Base-by-base conservation (phyloP, 2,329 filamentous ascomycete species). In the Paecilomyces sp. region DNA sequence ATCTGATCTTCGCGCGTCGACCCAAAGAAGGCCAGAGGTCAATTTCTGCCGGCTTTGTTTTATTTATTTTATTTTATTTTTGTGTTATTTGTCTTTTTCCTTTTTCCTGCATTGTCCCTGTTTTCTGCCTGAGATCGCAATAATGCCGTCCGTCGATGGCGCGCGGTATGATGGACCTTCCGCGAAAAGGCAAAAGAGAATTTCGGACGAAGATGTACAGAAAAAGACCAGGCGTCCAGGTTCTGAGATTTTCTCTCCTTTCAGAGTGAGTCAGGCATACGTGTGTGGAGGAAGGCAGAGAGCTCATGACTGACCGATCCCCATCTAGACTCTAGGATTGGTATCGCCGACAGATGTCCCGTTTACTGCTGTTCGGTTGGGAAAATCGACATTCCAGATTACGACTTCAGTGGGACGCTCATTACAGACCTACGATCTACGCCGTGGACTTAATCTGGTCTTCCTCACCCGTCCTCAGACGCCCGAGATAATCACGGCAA, bases 301-400 rank as follows among this genome's bases (percentile, higher is more conserved):
- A 47, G 41, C 15, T 47, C 1, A 18, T 3, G 6, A 28, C 25
- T 28, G 7, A 15, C 57, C 65, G 31, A 61, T 52, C 57, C 25
- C 58, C 22, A 22, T 51, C 25, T 51, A 36, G 91, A 97, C 93
- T 54, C 85, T 99, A 65, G 94, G 94, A 15, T 82, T 99, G 33
- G 91, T 99, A 1, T 97, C 94, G 4, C 91, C 94, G 0, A 97
- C 93, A 2, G 78, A 82, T 55, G 91, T 97, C 0, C 93, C 94
- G 0, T 97, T 99, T 71, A 92, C 93, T 1, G 89, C 89, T 5
- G 84, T 95, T 33, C 90, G 93, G 0, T 81, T 96, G 15, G 94
- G 94, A 60, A 96, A 96, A 77, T 93, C 91, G 0, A 96, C 92
- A 3, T 99, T 96, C 72, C 94, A 99, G 74, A 91, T 99, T 75